Evolutionary conservation across 2,329 filamentous ascomycete genomes (phyloP).

Genomic region (Curvularia hawaiiensis): DNA sequence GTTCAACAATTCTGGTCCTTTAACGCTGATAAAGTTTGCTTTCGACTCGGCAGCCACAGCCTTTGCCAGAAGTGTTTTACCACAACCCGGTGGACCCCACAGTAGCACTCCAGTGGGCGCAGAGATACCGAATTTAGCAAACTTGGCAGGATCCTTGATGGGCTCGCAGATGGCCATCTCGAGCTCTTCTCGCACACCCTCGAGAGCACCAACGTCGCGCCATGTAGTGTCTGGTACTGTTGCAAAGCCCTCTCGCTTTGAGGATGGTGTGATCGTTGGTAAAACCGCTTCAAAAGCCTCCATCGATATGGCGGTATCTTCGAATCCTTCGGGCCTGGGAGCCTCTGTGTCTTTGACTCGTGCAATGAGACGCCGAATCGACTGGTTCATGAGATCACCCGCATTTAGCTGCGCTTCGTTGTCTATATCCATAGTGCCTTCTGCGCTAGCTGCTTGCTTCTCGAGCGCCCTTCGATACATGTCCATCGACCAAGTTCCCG

Average conservation of each 20-base stretch:
- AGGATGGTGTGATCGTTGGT: constrained; percentile 76
- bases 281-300: constrained; percentile 76
- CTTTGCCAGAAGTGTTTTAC: constrained; percentile 95
- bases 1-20: constrained; percentile 93
- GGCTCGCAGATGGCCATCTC: constrained; percentile 86
- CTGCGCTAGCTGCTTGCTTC: constrained; percentile 41
- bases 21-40: constrained; percentile 98
- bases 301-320: constrained; percentile 64
- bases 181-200: constrained; percentile 79
- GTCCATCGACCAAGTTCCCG: constrained; percentile 68
- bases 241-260: constrained; percentile 91
- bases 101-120: constrained; percentile 87
- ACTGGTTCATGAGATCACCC: constrained; percentile 25
- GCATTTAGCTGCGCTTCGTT: constrained; percentile 24
- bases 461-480: constrained; percentile 61
- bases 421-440: constrained; percentile 60
- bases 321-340: constrained; percentile 58
- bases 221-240: constrained; percentile 94
- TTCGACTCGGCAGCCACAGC: constrained; percentile 94
- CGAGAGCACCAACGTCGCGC: constrained; percentile 86
- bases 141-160: constrained; percentile 81
- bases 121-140: constrained; percentile 76
- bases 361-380: constrained; percentile 54
- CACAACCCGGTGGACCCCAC: constrained; percentile 96
- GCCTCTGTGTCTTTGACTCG: constrained; percentile 56